Evolutionary conservation across 2,329 filamentous ascomycete species (phyloP).

Genomic region (Cercospora sp.): DNA sequence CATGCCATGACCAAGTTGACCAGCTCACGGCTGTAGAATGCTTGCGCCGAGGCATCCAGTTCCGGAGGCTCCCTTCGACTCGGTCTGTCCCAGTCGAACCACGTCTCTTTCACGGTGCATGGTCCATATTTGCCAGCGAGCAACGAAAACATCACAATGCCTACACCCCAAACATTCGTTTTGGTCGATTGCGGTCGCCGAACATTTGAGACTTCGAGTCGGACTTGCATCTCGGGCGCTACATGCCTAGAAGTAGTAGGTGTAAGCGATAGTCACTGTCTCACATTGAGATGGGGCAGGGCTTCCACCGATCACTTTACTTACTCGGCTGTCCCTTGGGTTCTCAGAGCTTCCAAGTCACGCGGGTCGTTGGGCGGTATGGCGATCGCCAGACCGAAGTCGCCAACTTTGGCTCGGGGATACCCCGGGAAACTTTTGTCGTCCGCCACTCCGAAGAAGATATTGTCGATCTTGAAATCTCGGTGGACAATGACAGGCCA

Average conservation of each 20-base stretch:
- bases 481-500: slow-evolving; percentile 24
- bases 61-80: neutral
- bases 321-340: neutral
- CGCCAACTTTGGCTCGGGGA: slow-evolving; percentile 20
- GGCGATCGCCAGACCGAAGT: slow-evolving; percentile 18
- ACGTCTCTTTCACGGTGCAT: neutral
- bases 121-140: slow-evolving; percentile 7
- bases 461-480: slow-evolving; percentile 20
- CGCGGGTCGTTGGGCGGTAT: neutral
- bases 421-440: slow-evolving; percentile 11
- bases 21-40: slow-evolving; percentile 12
- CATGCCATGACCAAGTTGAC: slow-evolving; percentile 11
- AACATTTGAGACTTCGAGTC: neutral
- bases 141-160: slow-evolving; percentile 20
- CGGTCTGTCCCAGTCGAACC: neutral
- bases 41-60: neutral
- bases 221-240: neutral
- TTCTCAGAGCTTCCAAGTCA: neutral
- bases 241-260: neutral
- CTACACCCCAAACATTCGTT: slow-evolving; percentile 25
- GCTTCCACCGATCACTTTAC: too few species aligned
- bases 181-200: slow-evolving; percentile 8
- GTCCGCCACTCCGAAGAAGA: slow-evolving; percentile 15
- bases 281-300: too few species aligned
- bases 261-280: too few species aligned